Evolutionary conservation across 805 yeast species (phyloP), one percentile per base, ranked within the genome.

Genomic region (Wickerhamiella domercqiae): DNA sequence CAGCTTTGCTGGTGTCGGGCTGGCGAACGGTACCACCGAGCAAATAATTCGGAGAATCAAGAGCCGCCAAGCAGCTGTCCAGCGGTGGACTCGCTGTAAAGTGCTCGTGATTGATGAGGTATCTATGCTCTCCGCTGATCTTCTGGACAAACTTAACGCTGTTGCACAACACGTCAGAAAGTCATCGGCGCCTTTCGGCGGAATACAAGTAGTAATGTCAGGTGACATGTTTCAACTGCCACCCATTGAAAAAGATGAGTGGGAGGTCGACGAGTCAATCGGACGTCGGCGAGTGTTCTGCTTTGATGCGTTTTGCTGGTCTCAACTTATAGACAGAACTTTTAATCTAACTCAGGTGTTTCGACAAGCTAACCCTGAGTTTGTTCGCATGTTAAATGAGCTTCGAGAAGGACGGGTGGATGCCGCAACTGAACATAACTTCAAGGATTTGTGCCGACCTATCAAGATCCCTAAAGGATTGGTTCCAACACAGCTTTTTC

Each of bases 161-260:
- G 58, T 87, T 26, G 96, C 90, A 0, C 66, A 77, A 46, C 50
- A 49, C 1, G 37, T 78, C 2, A 65, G 77, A 29, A 62, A 58
- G 17, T 57, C 46, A 18, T 54, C 61, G 11, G 47, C 45, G 35
- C 95, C 96, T 0, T 90, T 90, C 64, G 98, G 98, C 4, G 98
- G 98, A 0, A 76, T 90, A 32, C 98, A 90, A 51, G 47, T 90
- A 13, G 71, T 90, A 9, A 58, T 86, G 25, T 78, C 93, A 3
- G 98, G 98, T n/a, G 98, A 90, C 59, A 86, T 87, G 54, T 86
- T 78, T 57, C 98, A 90, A 59, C 64, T 90, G 32, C 98, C 98
- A 1, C 98, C 98, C 0, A 93, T 90, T 5, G 5, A 21, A 7
- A 13, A 9, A 9, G 11, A 13, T 13, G 16, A 30, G 7, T 9